Evolutionary conservation across 192 early-diverging fungal genomes (phyloP).

Genomic region (Geranomyces michiganensis): DNA sequence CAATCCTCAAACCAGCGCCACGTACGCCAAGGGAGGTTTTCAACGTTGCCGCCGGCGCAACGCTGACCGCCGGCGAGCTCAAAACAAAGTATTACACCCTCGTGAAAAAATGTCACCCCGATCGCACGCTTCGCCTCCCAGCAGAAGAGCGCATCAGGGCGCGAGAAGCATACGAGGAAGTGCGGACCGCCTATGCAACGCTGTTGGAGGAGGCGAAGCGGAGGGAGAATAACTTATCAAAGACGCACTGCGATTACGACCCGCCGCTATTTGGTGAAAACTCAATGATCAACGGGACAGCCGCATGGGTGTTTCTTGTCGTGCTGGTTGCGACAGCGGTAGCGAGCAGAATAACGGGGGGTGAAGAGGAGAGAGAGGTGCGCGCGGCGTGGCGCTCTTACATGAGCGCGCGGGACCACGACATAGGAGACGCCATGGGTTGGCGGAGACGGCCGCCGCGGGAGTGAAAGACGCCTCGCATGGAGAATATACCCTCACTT

Average conservation of each 20-base stretch:
- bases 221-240: not conserved
- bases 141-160: not conserved
- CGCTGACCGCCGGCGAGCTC: not conserved
- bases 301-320: not conserved
- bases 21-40: not conserved
- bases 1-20: not conserved
- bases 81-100: conserved; percentile 8
- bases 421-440: not conserved
- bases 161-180: not conserved
- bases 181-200: conserved; percentile 6
- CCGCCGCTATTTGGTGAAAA: too few relatives aligned
- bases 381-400: not conserved
- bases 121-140: not conserved
- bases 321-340: not conserved
- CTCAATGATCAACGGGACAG: not conserved
- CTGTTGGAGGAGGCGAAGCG: not conserved
- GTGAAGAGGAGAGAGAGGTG: not conserved
- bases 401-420: not conserved
- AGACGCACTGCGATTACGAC: not conserved
- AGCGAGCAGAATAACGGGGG: not conserved
- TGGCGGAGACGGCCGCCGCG: not conserved
- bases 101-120: not conserved
- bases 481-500: too few relatives aligned
- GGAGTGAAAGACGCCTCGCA: too few relatives aligned
- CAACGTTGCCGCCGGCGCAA: not conserved